Conservation (phyloP, 352 stramenopile genomes). For the Pythium rhizo-oryzae region DNA sequence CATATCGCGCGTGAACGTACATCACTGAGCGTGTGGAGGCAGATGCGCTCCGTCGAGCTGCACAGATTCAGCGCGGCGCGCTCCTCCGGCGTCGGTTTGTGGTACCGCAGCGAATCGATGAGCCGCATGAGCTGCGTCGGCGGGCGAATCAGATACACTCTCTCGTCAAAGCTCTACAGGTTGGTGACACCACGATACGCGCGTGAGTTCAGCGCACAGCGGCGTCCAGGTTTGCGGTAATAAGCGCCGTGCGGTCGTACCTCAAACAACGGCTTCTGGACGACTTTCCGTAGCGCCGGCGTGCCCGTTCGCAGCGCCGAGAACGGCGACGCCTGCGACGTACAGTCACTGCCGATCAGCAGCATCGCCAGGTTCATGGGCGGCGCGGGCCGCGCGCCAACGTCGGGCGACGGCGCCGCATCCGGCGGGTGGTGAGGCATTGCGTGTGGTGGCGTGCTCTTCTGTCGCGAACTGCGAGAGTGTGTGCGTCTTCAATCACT, state of each 20-base stretch:
- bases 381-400: conserved; percentile 9
- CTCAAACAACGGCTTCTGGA: conserved; percentile 76
- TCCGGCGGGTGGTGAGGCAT: conserved; percentile 1
- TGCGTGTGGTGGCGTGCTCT: background rate
- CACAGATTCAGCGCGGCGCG: conserved; percentile 68
- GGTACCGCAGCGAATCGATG: conserved; percentile 82
- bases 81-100: conserved; percentile 80
- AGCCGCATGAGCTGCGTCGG: conserved; percentile 84
- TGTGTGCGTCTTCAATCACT: conserved; percentile 23
- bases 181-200: too few relatives aligned
- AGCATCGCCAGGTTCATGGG: conserved; percentile 20
- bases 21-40: conserved; percentile 76
- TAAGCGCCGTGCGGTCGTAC: conserved; percentile 24
- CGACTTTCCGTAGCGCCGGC: conserved; percentile 60
- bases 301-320: conserved; percentile 21
- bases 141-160: conserved; percentile 65
- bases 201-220: background rate
- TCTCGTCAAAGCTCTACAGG: conserved; percentile 70
- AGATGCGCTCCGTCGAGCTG: conserved; percentile 72
- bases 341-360: background rate
- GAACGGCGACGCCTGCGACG: background rate
- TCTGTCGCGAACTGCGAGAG: background rate
- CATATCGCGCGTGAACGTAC: conserved; percentile 36
- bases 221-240: background rate
- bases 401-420: conserved; percentile 12